These are phyloP conservation scores for Trichosporon inkin DNA, from an alignment of 1,284 basidiomycete species.

Conservation along the genomic window DNA sequence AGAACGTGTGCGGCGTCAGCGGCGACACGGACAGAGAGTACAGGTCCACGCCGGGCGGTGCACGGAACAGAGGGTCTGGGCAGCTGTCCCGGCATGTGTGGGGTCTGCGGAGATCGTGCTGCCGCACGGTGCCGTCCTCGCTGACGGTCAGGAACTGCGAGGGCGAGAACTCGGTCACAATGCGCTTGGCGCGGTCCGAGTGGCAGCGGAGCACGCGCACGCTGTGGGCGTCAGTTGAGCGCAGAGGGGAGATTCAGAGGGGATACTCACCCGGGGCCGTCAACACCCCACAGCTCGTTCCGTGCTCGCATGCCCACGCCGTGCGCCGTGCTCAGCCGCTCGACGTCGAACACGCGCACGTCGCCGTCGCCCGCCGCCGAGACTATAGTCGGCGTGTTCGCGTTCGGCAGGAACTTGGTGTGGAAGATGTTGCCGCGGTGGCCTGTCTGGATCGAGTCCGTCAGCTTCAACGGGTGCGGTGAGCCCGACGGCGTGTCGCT, in stretches of 20 bases:
- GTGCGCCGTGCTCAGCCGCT: conserved; percentile 53
- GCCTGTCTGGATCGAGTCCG: conserved; percentile 64
- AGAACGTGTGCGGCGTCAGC: conserved; percentile 53
- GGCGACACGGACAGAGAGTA: conserved; percentile 53
- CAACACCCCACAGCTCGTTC: conserved; percentile 30
- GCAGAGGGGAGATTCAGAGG: neutral
- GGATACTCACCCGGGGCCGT: conserved; percentile 39
- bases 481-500: conserved; percentile 28
- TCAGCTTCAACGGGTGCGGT: conserved; percentile 62
- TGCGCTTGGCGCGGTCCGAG: conserved; percentile 61
- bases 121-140: conserved; percentile 72
- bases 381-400: conserved; percentile 47
- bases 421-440: conserved; percentile 86
- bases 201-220: conserved; percentile 66
- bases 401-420: conserved; percentile 70
- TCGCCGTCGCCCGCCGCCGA: conserved; percentile 75
- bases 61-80: conserved; percentile 44
- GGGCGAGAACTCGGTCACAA: conserved; percentile 76
- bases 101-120: conserved; percentile 72
- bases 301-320: conserved; percentile 28
- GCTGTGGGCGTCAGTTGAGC: conserved; percentile 19
- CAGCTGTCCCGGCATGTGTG: conserved; percentile 45
- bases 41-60: conserved; percentile 45
- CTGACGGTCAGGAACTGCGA: conserved; percentile 78
- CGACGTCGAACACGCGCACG: conserved; percentile 76